These are phyloP conservation scores for Fusarium sambucinum DNA, from an alignment of 2,329 filamentous ascomycete genomes.

Conservation along the genomic window DNA sequence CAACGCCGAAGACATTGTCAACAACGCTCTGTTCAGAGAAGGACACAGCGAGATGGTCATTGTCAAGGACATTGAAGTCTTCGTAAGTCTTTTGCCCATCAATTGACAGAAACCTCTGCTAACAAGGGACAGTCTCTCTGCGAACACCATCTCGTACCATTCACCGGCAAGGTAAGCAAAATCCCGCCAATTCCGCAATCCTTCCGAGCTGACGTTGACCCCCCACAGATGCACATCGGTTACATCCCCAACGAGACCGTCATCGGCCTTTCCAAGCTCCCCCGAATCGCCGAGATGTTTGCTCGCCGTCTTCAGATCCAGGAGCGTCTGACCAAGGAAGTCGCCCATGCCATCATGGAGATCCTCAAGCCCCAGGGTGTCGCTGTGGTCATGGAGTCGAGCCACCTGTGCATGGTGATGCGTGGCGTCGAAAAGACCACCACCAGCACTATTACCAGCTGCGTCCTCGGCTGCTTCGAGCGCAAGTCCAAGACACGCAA, in stretches of 20 bases:
- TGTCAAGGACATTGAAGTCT: constrained; percentile 96
- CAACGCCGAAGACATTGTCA: constrained; percentile 91
- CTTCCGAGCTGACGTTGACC: constrained; percentile 13
- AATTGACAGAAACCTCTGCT: background rate
- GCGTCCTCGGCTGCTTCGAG: constrained; percentile 96
- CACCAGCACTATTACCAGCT: constrained; percentile 91
- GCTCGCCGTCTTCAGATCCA: constrained; percentile 93
- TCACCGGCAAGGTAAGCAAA: constrained; percentile 83
- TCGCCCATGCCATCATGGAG: constrained; percentile 92
- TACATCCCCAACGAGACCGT: constrained; percentile 95
- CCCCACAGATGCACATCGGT: constrained; percentile 90
- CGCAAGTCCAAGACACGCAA: constrained; percentile 92
- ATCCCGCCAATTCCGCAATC: constrained; percentile 3
- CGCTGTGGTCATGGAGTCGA: constrained; percentile 96
- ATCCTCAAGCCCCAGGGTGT: constrained; percentile 94
- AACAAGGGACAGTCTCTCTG: constrained; percentile 74
- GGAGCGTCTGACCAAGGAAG: constrained; percentile 94
- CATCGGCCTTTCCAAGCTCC: constrained; percentile 94
- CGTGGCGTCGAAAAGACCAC: constrained; percentile 94
- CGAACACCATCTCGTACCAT: constrained; percentile 97
- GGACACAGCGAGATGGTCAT: constrained; percentile 98
- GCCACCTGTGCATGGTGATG: constrained; percentile 99
- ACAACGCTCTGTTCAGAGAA: constrained; percentile 94
- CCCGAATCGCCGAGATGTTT: constrained; percentile 97
- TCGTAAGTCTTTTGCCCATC: constrained; percentile 15